These are phyloP conservation scores for Avena eriantha DNA, from an alignment of 176 grass and related monocot genomes.

Conservation along the genomic window DNA sequence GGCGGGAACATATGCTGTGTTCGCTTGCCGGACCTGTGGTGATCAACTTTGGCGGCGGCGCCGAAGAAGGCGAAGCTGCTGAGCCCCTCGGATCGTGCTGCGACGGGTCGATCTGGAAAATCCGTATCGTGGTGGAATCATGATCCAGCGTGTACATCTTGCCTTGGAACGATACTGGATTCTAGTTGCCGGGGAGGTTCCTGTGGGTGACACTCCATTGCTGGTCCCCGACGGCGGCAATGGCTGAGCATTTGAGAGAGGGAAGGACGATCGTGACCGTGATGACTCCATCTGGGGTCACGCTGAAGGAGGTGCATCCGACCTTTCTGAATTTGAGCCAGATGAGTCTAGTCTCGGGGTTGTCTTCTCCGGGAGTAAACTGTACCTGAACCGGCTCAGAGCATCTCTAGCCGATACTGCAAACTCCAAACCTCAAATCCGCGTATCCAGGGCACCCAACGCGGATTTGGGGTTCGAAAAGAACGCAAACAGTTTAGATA, in stretches of 20 bases:
- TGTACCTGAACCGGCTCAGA: not conserved
- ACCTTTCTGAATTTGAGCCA: not conserved
- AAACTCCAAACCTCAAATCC: too few species aligned
- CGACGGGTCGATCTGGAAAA: not conserved
- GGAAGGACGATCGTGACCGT: not conserved
- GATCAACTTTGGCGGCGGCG: not conserved
- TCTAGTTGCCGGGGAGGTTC: not conserved
- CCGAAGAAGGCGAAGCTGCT: not conserved
- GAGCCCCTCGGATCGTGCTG: not conserved
- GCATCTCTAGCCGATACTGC: too few species aligned
- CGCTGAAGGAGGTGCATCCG: not conserved
- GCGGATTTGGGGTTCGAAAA: too few species aligned
- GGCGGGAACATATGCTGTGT: not conserved
- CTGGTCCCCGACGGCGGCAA: not conserved
- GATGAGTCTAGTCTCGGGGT: not conserved
- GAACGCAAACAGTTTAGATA: too few species aligned
- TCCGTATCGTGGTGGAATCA: not conserved
- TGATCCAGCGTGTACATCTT: not conserved
- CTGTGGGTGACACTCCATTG: not conserved
- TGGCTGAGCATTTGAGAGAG: not conserved
- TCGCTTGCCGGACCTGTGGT: not conserved
- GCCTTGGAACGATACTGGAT: not conserved
- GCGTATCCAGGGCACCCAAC: too few species aligned
- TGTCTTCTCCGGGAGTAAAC: not conserved
- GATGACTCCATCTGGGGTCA: not conserved